Conservation (phyloP, 2,329 filamentous ascomycete genomes). For the Aspergillus sergii region DNA sequence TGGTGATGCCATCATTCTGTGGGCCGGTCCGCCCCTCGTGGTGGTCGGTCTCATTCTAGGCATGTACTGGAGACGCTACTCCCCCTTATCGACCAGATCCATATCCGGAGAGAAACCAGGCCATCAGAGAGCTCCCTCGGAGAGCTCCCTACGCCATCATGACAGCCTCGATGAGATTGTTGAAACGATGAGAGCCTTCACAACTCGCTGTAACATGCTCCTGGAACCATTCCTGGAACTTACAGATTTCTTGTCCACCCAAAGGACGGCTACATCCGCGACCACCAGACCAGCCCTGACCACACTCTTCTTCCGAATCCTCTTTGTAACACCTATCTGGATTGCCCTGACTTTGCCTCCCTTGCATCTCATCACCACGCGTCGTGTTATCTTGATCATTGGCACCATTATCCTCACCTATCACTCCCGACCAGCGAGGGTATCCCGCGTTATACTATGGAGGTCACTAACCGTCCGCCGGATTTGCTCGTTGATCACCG, state of each 20-base stretch:
- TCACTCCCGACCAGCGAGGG: slow-evolving; percentile 84
- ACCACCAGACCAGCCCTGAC: slow-evolving; percentile 89
- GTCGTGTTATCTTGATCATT: slow-evolving; percentile 78
- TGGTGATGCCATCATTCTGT: slow-evolving; percentile 78
- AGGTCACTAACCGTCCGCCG: slow-evolving; percentile 75
- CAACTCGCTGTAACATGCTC: slow-evolving; percentile 86
- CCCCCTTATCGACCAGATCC: slow-evolving; percentile 82
- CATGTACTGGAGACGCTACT: slow-evolving; percentile 91
- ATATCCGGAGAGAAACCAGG: slow-evolving; percentile 68
- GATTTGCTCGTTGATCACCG: slow-evolving; percentile 73
- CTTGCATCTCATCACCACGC: slow-evolving; percentile 80
- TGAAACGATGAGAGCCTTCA: slow-evolving; percentile 87
- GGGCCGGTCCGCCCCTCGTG: slow-evolving; percentile 79
- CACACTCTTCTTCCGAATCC: slow-evolving; percentile 82
- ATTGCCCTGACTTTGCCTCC: slow-evolving; percentile 79
- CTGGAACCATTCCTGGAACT: slow-evolving; percentile 85
- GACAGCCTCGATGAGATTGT: slow-evolving; percentile 98
- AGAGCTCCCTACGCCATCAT: slow-evolving; percentile 74
- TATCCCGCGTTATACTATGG: slow-evolving; percentile 87
- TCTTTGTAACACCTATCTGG: slow-evolving; percentile 89
- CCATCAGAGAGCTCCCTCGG: slow-evolving; percentile 54
- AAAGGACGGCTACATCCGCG: slow-evolving; percentile 85
- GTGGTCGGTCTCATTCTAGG: slow-evolving; percentile 79
- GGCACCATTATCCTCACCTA: slow-evolving; percentile 87
- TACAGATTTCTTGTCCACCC: slow-evolving; percentile 91